Conservation (phyloP, 106 monocot species). For the Amphibolis antarctica region DNA sequence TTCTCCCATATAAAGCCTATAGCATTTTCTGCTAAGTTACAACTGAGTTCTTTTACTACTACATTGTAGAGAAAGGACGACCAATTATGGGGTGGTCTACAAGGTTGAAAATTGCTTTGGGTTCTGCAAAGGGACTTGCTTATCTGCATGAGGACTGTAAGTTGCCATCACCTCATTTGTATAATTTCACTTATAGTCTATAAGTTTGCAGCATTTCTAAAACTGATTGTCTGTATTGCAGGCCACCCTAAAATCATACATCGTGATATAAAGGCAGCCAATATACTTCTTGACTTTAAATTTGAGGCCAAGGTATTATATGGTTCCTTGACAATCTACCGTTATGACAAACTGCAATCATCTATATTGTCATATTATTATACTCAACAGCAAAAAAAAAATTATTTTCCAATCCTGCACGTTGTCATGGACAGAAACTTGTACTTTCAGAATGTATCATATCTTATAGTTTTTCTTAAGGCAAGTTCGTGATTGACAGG, state of each 20-base stretch:
- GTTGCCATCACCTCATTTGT: neutral
- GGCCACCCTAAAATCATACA: slow-evolving; percentile 92
- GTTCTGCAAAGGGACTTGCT: slow-evolving; percentile 22
- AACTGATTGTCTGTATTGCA: too few species aligned
- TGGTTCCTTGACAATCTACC: neutral
- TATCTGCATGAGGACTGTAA: slow-evolving; percentile 24
- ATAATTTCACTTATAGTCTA: neutral
- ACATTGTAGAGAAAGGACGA: slow-evolving; percentile 12
- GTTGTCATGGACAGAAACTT: too few species aligned
- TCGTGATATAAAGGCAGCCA: slow-evolving; percentile 79
- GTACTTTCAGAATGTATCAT: too few species aligned
- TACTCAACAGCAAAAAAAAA: too few species aligned
- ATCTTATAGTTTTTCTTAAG: too few species aligned
- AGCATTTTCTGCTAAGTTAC: neutral
- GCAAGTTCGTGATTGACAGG: slow-evolving; percentile 26
- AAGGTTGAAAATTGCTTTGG: slow-evolving; percentile 22
- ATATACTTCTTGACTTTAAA: slow-evolving; percentile 80
- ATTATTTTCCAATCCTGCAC: too few species aligned
- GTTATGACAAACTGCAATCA: too few species aligned
- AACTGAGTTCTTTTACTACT: neutral
- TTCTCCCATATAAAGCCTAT: neutral
- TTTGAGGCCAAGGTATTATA: slow-evolving; percentile 76
- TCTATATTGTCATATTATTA: too few species aligned
- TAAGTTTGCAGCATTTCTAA: too few species aligned
- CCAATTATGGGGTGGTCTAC: slow-evolving; percentile 18